phyloP scores from a whole-genome alignment of 2,329 filamentous ascomycete genomes.

The Stagonosporopsis vannaccii region DNA sequence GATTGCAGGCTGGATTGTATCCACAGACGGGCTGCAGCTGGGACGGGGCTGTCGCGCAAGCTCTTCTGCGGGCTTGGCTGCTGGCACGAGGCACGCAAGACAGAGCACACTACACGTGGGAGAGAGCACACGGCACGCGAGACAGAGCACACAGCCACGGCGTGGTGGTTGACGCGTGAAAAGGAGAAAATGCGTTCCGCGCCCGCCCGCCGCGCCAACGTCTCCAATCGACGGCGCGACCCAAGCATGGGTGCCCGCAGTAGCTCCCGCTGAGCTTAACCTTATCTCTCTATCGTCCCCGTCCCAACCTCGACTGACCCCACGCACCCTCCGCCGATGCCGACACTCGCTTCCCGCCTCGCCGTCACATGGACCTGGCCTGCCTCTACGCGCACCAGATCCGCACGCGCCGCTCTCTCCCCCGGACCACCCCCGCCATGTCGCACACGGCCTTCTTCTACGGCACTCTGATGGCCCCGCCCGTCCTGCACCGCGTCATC shows the following conservation, averaged over 20 bases:
- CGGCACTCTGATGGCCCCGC: constrained; percentile 80
- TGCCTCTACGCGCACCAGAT: constrained; percentile 19
- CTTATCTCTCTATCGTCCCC: constrained; percentile 24
- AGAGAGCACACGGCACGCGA: no score
- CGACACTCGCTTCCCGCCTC: background rate
- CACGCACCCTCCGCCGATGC: background rate
- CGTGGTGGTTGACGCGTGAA: background rate
- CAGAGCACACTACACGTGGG: no score
- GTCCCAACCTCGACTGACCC: background rate
- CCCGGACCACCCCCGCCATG: constrained; percentile 20
- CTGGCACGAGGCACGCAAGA: no score
- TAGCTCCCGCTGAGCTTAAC: constrained; percentile 35
- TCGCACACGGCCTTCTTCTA: constrained; percentile 70
- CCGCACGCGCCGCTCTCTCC: background rate
- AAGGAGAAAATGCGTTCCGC: constrained; percentile 11
- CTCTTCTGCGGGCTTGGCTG: no score
- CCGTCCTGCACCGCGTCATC: constrained; percentile 85
- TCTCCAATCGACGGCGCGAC: constrained; percentile 9
- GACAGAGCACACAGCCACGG: background rate
- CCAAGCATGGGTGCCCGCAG: constrained; percentile 22
- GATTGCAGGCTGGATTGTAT: background rate
- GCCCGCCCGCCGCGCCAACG: background rate
- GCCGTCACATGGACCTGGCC: constrained; percentile 14
- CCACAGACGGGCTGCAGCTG: background rate
- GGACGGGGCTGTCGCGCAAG: no score